Evolutionary conservation across 345 rosid species (phyloP), one percentile per base, ranked within the genome.

Genomic region (Eucalyptus erythrocorys): DNA sequence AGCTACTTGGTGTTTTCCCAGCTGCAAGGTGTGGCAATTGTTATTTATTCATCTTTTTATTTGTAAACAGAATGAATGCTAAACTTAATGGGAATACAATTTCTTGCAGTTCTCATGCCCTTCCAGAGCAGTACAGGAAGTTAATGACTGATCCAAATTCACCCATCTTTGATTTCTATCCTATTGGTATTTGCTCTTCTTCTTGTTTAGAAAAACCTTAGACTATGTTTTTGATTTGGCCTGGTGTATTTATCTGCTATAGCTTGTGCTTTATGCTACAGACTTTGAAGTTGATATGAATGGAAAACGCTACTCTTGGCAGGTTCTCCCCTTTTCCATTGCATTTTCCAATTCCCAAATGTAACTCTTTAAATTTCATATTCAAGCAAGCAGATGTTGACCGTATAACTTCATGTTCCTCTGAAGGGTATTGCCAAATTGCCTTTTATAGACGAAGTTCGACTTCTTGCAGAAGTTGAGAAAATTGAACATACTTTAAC

Each of bases 241-340:
- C 37, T 64, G 51, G 32, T 76, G 6, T 27, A 21, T 49, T 80
- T 49, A 71, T 85, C 51, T 55, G 15, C 51, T 84, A 85, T 43
- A 84, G 12, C 50, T 50, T 85, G 27, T 16, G 16, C 26, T 48
- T 85, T 42, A 26, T 93, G 90, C 89, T 71, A 76, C 94, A 97
- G 98, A 98, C 91, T 97, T 97, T 91, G 97, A 94, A 90, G 92
- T 95, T 89, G 99, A 98, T 92, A 97, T 97, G 97, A 93, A 94
- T 90, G 99, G 99, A 81, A 98, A 97, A 91, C 97, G 99, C 61
- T 98, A 30, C 90, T 85, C 96, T 12, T 97, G 99, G 99, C 99
- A 97, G 98, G 99, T 94, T 61, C 86, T 91, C 87, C 68, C 86
- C 55, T 82, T 89, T 86, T 48, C 66, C 90, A 34, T 88, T 49